phyloP scores from a whole-genome alignment of 768 basidiomycete genomes.

The Tricholoma hemisulphureum region DNA sequence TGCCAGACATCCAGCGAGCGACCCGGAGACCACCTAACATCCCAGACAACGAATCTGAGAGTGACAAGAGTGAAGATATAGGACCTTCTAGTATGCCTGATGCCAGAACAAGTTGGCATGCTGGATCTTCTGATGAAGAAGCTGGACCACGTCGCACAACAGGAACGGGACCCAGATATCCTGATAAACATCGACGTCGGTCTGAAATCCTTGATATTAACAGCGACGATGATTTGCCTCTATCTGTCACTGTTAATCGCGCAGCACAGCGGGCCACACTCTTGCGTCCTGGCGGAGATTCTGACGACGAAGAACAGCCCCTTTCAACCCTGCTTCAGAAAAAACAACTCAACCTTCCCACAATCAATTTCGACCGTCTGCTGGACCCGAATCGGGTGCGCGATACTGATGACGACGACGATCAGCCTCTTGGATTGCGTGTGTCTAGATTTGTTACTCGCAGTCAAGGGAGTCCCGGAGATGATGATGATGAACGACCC shows the following conservation, averaged over 20 bases:
- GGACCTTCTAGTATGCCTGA: constrained; percentile 13
- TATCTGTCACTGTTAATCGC: constrained; percentile 61
- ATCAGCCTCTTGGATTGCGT: constrained; percentile 69
- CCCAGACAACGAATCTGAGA: constrained; percentile 51
- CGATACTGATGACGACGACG: constrained; percentile 65
- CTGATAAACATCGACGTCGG: constrained; percentile 26
- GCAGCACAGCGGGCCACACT: constrained; percentile 45
- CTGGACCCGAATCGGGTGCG: constrained; percentile 20
- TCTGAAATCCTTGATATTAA: constrained; percentile 38
- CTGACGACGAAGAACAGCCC: constrained; percentile 68
- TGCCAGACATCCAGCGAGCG: constrained; percentile 44
- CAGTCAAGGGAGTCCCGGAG: constrained; percentile 25
- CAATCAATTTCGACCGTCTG: constrained; percentile 41
- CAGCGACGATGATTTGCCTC: constrained; percentile 80
- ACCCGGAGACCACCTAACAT: constrained; percentile 36
- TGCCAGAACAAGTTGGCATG: constrained; percentile 39
- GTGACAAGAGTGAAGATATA: constrained; percentile 46
- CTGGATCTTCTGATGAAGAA: constrained; percentile 68
- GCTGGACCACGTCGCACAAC: constrained; percentile 54
- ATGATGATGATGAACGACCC: constrained; percentile 68
- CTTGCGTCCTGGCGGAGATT: constrained; percentile 36
- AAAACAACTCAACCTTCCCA: constrained; percentile 41
- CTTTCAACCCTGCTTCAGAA: constrained; percentile 58
- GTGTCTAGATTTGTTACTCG: constrained; percentile 48
- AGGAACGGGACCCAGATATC: constrained; percentile 57